These are phyloP conservation scores for Gastrodia elata DNA, from an alignment of 106 monocot species.

Conservation along the genomic window DNA sequence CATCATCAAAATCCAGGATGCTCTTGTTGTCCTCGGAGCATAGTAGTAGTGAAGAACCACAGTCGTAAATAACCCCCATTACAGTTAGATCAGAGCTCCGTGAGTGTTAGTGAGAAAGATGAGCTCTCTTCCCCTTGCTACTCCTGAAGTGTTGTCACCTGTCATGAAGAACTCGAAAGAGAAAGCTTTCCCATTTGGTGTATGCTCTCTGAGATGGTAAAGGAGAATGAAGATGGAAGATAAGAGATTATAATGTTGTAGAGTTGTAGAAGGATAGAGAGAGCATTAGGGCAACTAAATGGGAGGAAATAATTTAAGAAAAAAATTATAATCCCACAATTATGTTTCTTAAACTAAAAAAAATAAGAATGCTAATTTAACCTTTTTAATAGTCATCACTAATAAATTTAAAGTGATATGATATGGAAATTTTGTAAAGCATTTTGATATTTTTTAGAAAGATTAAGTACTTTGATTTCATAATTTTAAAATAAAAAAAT, in stretches of 20 bases:
- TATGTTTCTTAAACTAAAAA: too few species aligned
- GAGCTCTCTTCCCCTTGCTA: slow-evolving; percentile 8
- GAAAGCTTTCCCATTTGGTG: neutral
- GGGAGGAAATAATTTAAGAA: too few species aligned
- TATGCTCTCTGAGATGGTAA: neutral
- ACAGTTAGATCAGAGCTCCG: slow-evolving; percentile 3
- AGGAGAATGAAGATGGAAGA: neutral
- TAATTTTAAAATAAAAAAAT: too few species aligned
- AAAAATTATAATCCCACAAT: too few species aligned
- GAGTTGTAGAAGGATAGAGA: neutral
- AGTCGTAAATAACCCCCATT: slow-evolving; percentile 41
- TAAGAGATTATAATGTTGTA: neutral
- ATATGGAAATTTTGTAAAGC: too few species aligned
- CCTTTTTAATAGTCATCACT: too few species aligned
- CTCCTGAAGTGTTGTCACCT: neutral
- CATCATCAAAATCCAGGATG: slow-evolving; percentile 54
- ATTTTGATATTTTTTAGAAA: too few species aligned
- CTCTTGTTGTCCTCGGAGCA: slow-evolving; percentile 62
- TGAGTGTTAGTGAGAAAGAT: neutral
- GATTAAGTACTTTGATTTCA: too few species aligned
- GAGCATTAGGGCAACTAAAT: slow-evolving; percentile 6
- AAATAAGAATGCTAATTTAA: too few species aligned
- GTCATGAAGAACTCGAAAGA: neutral
- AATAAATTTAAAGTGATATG: too few species aligned
- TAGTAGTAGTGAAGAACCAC: slow-evolving; percentile 38